Evolutionary conservation across 1,139 yeast species (phyloP).

Genomic region (Yamadazyma oceani): DNA sequence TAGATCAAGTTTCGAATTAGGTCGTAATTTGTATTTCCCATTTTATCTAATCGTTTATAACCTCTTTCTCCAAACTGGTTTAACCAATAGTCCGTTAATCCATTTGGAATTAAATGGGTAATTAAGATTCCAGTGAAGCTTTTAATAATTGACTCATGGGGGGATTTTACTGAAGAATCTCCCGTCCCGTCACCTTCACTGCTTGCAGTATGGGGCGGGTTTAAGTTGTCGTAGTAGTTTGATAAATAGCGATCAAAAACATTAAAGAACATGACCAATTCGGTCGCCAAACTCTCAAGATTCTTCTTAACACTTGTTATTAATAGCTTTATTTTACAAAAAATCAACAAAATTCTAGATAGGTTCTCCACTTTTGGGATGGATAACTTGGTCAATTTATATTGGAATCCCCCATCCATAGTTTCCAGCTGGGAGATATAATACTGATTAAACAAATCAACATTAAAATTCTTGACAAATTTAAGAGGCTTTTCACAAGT

Average conservation of each 20-base stretch:
- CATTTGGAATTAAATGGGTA: constrained; percentile 55
- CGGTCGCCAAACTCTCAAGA: constrained; percentile 32
- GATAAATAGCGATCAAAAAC: constrained; percentile 37
- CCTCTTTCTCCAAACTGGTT: constrained; percentile 70
- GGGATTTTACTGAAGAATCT: constrained; percentile 8
- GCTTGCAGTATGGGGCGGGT: no score
- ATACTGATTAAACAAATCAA: constrained; percentile 30
- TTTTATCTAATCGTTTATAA: constrained; percentile 54
- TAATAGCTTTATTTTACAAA: constrained; percentile 34
- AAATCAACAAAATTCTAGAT: constrained; percentile 23
- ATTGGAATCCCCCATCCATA: not conserved
- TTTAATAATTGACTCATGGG: constrained; percentile 9
- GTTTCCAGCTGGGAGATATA: constrained; percentile 18
- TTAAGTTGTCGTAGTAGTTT: constrained; percentile 28
- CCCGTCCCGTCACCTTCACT: no score
- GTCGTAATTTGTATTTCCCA: constrained; percentile 54
- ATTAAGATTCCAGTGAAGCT: constrained; percentile 51
- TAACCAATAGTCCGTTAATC: constrained; percentile 40
- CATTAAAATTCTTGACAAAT: constrained; percentile 17
- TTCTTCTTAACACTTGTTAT: constrained; percentile 38
- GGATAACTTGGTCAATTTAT: not conserved
- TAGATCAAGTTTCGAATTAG: constrained; percentile 44
- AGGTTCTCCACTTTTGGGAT: not conserved
- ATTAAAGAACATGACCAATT: constrained; percentile 42
- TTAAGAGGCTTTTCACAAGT: constrained; percentile 15